These are phyloP conservation scores for Pseudoscleropodium purum DNA, from an alignment of 225 moss, liverwort and hornwort genomes.

Conservation along the genomic window DNA sequence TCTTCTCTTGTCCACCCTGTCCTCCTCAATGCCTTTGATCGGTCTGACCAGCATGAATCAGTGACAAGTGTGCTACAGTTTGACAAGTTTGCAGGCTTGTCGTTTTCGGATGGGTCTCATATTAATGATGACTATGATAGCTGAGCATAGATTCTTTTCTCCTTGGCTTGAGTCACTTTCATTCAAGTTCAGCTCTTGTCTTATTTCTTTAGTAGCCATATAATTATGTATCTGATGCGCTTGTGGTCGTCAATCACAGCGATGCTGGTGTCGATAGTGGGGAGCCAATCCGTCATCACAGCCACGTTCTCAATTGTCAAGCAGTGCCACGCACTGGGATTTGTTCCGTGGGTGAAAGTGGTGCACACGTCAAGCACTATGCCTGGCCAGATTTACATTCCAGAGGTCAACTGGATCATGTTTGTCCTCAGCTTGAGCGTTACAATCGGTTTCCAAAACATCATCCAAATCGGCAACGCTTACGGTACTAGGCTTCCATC, in stretches of 20 bases:
- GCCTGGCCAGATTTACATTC: slow-evolving; percentile 75
- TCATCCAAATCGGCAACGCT: slow-evolving; percentile 67
- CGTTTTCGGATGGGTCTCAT: not conserved
- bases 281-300: slow-evolving; percentile 80
- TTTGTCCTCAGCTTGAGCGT: slow-evolving; percentile 55
- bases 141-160: not conserved
- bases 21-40: no score
- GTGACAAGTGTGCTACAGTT: not conserved
- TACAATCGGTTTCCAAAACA: slow-evolving; percentile 56
- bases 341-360: slow-evolving; percentile 76
- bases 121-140: not conserved
- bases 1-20: not conserved
- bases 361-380: slow-evolving; percentile 69
- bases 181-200: not conserved
- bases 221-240: not conserved
- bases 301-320: slow-evolving; percentile 88
- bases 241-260: slow-evolving; percentile 23
- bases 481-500: slow-evolving; percentile 35
- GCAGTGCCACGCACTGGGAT: slow-evolving; percentile 72
- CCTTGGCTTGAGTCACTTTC: not conserved
- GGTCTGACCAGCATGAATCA: not conserved
- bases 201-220: not conserved
- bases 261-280: slow-evolving; percentile 70
- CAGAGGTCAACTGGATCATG: slow-evolving; percentile 81
- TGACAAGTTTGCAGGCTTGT: not conserved